Evolutionary conservation across 1,139 yeast genomes (phyloP).

Genomic region (Hansenula anomala): DNA sequence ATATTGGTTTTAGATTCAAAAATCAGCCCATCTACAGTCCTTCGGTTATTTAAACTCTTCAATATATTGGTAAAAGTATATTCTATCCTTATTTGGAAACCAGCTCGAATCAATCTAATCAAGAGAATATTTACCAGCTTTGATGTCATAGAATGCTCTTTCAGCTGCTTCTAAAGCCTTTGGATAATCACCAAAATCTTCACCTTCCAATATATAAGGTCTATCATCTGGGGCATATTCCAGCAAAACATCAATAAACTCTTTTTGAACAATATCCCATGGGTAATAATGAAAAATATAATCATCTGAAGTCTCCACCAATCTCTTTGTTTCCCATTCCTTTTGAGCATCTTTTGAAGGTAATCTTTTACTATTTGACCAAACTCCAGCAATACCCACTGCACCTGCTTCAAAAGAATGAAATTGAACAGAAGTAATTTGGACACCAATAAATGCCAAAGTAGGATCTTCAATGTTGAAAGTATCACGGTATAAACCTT

Average conservation of each 20-base stretch:
- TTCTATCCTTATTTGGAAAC: background rate
- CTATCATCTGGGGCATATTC: slow-evolving; percentile 27
- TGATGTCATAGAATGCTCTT: slow-evolving; percentile 19
- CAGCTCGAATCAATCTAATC: too few species aligned
- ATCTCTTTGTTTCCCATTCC: slow-evolving; percentile 16
- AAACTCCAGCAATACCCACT: slow-evolving; percentile 51
- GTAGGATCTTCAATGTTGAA: slow-evolving; percentile 51
- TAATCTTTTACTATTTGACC: slow-evolving; percentile 41
- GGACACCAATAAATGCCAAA: slow-evolving; percentile 48
- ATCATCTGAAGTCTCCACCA: slow-evolving; percentile 17
- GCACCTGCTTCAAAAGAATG: slow-evolving; percentile 47
- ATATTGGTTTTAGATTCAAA: too few species aligned
- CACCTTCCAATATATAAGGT: slow-evolving; percentile 23
- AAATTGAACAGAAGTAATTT: slow-evolving; percentile 51
- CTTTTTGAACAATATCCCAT: slow-evolving; percentile 21
- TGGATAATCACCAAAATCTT: slow-evolving; percentile 18
- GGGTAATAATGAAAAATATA: slow-evolving; percentile 29
- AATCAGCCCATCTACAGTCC: too few species aligned
- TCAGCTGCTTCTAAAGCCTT: slow-evolving; percentile 21
- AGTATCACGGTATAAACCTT: slow-evolving; percentile 48
- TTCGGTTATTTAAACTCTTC: too few species aligned
- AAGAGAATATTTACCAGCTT: slow-evolving; percentile 5
- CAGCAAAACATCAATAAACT: slow-evolving; percentile 23
- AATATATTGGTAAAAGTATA: too few species aligned
- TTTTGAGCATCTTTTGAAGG: slow-evolving; percentile 33